Evolutionary conservation across 306 rosid genomes (phyloP), one percentile per base, ranked within the genome.

Genomic region (Begonia fuchsioides): DNA sequence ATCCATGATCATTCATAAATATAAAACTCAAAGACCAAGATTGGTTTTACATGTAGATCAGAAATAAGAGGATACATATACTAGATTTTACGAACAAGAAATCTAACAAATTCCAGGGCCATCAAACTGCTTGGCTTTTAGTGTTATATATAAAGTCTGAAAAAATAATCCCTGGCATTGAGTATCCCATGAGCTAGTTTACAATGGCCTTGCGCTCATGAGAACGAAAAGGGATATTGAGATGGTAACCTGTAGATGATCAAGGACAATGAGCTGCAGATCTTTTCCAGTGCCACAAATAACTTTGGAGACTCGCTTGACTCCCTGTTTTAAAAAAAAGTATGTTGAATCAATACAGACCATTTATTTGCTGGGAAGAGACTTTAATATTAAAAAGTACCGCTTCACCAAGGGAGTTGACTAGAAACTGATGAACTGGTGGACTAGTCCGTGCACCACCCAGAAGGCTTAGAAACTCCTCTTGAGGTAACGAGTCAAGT

Each of bases 391-490:
- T 47, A 38, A 63, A 55, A 11, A 32, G 26, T 80, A 88, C 96
- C 93, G 52, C 78, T 88, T 88, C 97, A 40, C 90, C 78, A 47
- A 88, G 95, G 72, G 95, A 69, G 75, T 68, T 84, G 39, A 88
- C 93, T 35, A 88, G 87, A 76, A 83, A 88, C 53, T 88, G 93
- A 68, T 83, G 97, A 72, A 88, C 55, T 10, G 95, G 75, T 63
- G 95, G 93, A 75, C 95, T 81, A 56, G 93, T 83, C 72, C 97
- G 72, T 59, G 97, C 95, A 76, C 97, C 95, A 50, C 93, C 97
- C 74, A 88, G 67, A 59, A 84, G 95, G 67, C 93, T 81, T 52
- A 88, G 64, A 72, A 88, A 74, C 76, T 88, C 97, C 57, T 88
- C 97, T 63, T 88, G 90, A 50, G 97, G 77, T 58, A 86, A 66